These are phyloP conservation scores for Pyrus betulifolia DNA, from an alignment of 306 rosid species.

Conservation along the genomic window DNA sequence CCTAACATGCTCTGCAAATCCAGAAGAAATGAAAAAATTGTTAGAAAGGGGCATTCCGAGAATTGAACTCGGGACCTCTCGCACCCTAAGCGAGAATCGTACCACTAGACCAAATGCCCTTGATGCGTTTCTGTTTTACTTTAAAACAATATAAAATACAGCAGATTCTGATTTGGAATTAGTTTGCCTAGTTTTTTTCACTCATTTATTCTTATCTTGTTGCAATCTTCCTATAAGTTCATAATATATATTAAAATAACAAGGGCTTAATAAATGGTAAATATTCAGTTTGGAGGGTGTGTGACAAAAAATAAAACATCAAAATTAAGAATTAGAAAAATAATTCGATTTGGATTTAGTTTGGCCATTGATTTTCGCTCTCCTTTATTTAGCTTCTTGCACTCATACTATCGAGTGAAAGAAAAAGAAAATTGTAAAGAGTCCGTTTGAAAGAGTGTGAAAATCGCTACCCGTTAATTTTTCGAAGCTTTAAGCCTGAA, in stretches of 20 bases:
- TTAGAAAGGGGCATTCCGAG: not conserved
- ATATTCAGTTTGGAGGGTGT: not conserved
- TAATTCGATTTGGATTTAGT: too few species aligned
- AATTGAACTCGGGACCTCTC: constrained; percentile 9
- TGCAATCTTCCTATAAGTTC: not conserved
- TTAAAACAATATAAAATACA: too few species aligned
- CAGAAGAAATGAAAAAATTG: not conserved
- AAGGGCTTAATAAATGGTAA: not conserved
- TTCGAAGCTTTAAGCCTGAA: not conserved
- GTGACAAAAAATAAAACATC: not conserved
- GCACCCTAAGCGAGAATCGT: constrained; percentile 11
- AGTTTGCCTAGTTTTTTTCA: not conserved
- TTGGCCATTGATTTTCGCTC: not conserved
- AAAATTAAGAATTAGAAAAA: not conserved
- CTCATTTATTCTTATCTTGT: not conserved
- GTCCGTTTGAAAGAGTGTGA: not conserved
- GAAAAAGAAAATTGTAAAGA: too few species aligned
- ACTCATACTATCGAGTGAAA: not conserved
- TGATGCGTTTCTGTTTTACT: accelerated
- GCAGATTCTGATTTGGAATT: not conserved
- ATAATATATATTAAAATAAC: too few species aligned
- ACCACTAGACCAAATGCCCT: constrained; percentile 16
- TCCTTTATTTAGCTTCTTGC: not conserved
- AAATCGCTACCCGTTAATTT: not conserved
- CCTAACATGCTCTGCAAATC: too few species aligned